Conservation (phyloP, 352 stramenopile species). For the Globisporangium nunn region DNA sequence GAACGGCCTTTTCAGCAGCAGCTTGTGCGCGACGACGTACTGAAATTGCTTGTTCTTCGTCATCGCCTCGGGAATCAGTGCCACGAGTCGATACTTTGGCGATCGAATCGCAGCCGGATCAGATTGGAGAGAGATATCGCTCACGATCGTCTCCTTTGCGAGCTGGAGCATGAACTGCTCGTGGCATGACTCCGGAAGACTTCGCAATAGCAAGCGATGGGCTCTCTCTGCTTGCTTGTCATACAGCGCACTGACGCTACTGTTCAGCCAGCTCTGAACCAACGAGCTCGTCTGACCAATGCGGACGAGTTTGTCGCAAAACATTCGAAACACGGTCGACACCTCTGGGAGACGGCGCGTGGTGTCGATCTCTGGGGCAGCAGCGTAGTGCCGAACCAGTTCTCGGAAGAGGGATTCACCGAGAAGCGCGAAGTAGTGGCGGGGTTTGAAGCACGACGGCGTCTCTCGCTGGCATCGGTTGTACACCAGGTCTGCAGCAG, state of each 20-base stretch:
- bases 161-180: slow-evolving; percentile 47
- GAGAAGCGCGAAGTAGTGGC: slow-evolving; percentile 37
- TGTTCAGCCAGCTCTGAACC: slow-evolving; percentile 40
- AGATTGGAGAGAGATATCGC: not conserved
- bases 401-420: slow-evolving; percentile 32
- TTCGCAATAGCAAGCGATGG: slow-evolving; percentile 31
- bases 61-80: slow-evolving; percentile 26
- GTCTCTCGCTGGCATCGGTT: slow-evolving; percentile 45
- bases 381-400: slow-evolving; percentile 8
- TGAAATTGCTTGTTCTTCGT: slow-evolving; percentile 50
- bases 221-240: slow-evolving; percentile 3
- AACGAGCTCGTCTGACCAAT: slow-evolving; percentile 40
- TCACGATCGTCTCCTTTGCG: slow-evolving; percentile 9
- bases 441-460: slow-evolving; percentile 35
- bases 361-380: not conserved
- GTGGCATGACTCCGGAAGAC: slow-evolving; percentile 38
- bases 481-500: slow-evolving; percentile 41
- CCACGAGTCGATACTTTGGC: slow-evolving; percentile 48
- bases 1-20: slow-evolving; percentile 44
- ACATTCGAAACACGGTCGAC: slow-evolving; percentile 37
- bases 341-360: not conserved
- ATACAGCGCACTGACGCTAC: slow-evolving; percentile 12
- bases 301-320: slow-evolving; percentile 54
- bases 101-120: not conserved
- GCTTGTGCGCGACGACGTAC: slow-evolving; percentile 53